Conservation (phyloP, 2,329 filamentous ascomycete species). For the Arthrinium phaeospermum region DNA sequence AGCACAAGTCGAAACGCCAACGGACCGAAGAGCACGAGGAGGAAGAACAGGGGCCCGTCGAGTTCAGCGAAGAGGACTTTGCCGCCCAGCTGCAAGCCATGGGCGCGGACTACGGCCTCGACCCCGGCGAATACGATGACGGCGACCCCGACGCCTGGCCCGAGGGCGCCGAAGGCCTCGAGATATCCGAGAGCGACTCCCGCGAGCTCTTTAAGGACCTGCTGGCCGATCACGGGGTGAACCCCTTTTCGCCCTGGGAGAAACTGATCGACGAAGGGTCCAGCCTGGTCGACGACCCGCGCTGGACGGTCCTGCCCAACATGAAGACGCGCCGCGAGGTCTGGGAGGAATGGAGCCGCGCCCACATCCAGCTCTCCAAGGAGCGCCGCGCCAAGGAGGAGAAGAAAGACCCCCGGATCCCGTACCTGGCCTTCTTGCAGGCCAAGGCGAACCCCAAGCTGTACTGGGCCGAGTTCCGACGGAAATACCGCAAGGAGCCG, state of each 20-base stretch:
- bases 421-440: conserved; percentile 82
- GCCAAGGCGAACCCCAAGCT: conserved; percentile 86
- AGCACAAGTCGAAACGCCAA: conserved; percentile 55
- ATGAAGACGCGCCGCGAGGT: conserved; percentile 82
- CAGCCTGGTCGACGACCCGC: conserved; percentile 77
- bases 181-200: conserved; percentile 77
- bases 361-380: conserved; percentile 74
- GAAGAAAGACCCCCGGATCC: conserved; percentile 82
- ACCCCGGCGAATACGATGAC: conserved; percentile 77
- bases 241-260: conserved; percentile 91
- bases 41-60: conserved; percentile 56
- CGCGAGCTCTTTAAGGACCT: conserved; percentile 82
- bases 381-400: conserved; percentile 76
- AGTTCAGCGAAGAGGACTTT: conserved; percentile 94
- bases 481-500: conserved; percentile 83
- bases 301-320: conserved; percentile 83
- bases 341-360: conserved; percentile 83
- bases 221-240: conserved; percentile 81
- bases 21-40: conserved; percentile 48
- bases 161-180: conserved; percentile 73
- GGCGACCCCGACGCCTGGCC: conserved; percentile 66
- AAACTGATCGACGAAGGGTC: conserved; percentile 82
- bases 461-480: conserved; percentile 96
- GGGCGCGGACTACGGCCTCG: conserved; percentile 82
- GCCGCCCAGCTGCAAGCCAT: conserved; percentile 89